Evolutionary conservation across 176 grass and related monocot genomes (phyloP).

Genomic region (Carex pumila): DNA sequence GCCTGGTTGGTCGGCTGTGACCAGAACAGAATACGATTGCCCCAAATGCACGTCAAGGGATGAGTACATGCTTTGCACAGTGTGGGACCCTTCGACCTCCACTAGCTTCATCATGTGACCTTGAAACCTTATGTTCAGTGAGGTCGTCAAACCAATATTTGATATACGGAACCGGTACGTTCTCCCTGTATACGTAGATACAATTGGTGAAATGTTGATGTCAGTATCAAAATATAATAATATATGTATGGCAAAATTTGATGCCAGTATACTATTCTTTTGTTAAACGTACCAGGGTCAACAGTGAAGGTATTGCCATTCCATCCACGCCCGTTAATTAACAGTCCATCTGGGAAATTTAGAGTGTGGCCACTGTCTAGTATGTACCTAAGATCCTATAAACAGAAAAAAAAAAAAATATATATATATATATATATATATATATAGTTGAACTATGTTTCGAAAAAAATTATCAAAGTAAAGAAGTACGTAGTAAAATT

Average conservation of each 20-base stretch:
- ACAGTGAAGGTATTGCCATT: conserved; percentile 66
- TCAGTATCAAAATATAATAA: not conserved
- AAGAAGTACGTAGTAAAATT: not conserved
- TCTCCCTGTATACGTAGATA: conserved; percentile 32
- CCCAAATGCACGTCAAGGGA: conserved; percentile 82
- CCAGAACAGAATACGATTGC: conserved; percentile 82
- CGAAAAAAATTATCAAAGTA: not conserved
- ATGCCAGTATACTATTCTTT: not conserved
- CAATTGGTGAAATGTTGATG: not conserved
- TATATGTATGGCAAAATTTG: not conserved
- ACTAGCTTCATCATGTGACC: conserved; percentile 80
- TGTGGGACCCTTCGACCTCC: conserved; percentile 86
- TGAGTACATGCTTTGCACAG: conserved; percentile 62
- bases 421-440: no score
- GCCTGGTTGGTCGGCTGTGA: conserved; percentile 62
- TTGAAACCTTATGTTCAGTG: conserved; percentile 78
- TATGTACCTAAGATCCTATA: conserved; percentile 53
- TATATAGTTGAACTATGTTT: not conserved
- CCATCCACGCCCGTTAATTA: conserved; percentile 57
- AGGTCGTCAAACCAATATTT: conserved; percentile 68
- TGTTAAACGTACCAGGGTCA: conserved; percentile 30
- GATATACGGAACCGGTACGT: conserved; percentile 78
- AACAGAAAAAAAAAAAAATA: not conserved
- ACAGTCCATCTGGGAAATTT: conserved; percentile 50
- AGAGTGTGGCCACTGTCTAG: conserved; percentile 62